Evolutionary conservation across 345 rosid species (phyloP).

Genomic region (Populus euphratica): DNA sequence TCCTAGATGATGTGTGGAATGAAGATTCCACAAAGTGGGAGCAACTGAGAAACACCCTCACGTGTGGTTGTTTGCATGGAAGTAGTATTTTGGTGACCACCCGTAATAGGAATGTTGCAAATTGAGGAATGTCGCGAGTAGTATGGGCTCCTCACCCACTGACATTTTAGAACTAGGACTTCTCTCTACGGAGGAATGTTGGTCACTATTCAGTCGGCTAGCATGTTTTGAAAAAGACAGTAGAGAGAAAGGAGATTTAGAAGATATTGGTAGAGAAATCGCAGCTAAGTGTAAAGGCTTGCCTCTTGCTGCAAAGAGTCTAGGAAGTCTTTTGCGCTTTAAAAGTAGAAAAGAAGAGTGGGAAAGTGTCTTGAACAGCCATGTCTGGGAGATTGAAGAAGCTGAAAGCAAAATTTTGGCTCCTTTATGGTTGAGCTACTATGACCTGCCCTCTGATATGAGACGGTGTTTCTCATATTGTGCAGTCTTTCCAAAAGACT

Average conservation of each 20-base stretch:
- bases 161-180: background rate
- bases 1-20: slow-evolving; percentile 10
- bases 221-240: background rate
- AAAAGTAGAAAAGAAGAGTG: slow-evolving; percentile 12
- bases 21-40: background rate
- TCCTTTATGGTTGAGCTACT: slow-evolving; percentile 16
- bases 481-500: slow-evolving; percentile 11
- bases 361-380: slow-evolving; percentile 15
- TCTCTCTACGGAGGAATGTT: background rate
- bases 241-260: background rate
- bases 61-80: background rate
- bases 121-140: background rate
- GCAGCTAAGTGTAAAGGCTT: slow-evolving; percentile 3
- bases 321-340: slow-evolving; percentile 9
- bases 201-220: background rate
- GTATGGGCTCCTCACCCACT: background rate
- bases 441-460: background rate
- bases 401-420: slow-evolving; percentile 1
- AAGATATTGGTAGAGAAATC: background rate
- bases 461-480: slow-evolving; percentile 3
- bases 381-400: slow-evolving; percentile 14
- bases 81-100: slow-evolving; percentile 1
- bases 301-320: slow-evolving; percentile 4
- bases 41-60: background rate
- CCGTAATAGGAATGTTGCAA: background rate